Conservation (phyloP, 306 rosid genomes). For the Quercus ilex region DNA sequence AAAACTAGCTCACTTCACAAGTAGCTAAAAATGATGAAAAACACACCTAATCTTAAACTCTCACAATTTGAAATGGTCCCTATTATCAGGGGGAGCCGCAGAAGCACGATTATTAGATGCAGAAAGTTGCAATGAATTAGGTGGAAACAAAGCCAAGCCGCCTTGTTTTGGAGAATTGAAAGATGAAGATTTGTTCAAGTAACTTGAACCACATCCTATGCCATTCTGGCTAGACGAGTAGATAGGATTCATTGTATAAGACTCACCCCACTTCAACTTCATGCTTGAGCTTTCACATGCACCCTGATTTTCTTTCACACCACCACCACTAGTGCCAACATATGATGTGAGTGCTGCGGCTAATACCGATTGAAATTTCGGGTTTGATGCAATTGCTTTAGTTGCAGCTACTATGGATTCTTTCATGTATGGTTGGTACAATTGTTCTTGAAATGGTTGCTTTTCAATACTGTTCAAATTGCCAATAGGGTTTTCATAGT, state of each 20-base stretch:
- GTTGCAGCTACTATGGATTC: constrained; percentile 28
- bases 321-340: constrained; percentile 15
- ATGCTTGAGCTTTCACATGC: constrained; percentile 2
- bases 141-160: constrained; percentile 3
- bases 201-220: constrained; percentile 16
- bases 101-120: constrained; percentile 3
- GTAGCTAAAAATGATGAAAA: neutral
- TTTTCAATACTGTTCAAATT: constrained; percentile 14
- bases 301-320: constrained; percentile 18
- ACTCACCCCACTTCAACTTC: constrained; percentile 13
- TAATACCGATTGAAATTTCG: constrained; percentile 29
- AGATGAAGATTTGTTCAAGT: constrained; percentile 23
- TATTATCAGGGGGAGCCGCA: neutral
- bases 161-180: constrained; percentile 9
- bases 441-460: constrained; percentile 33
- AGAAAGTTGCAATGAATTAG: neutral
- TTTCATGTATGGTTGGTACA: constrained; percentile 26
- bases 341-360: constrained; percentile 27
- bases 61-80: constrained; percentile 6
- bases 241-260: neutral
- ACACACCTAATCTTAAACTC: neutral
- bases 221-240: neutral
- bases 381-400: constrained; percentile 27
- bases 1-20: neutral
- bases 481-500: constrained; percentile 21